These are phyloP conservation scores for Globisporangium cystogenes DNA, from an alignment of 352 stramenopile genomes.

Conservation along the genomic window DNA sequence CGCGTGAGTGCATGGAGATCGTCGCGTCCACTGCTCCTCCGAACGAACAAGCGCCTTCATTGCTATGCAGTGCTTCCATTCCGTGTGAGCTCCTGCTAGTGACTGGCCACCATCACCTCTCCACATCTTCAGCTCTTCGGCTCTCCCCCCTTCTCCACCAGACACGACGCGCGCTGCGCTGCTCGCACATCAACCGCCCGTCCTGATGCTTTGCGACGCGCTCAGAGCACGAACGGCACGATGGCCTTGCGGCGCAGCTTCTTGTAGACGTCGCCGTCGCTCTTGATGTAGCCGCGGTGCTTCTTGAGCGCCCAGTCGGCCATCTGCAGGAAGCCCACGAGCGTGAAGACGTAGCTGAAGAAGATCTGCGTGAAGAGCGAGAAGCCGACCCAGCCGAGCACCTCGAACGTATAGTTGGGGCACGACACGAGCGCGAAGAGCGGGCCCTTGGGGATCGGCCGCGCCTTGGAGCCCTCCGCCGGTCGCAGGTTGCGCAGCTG, in stretches of 20 bases:
- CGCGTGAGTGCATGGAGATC: slow-evolving; percentile 14
- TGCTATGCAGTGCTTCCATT: too few species aligned
- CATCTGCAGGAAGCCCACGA: slow-evolving; percentile 87
- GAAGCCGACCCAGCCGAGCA: slow-evolving; percentile 87
- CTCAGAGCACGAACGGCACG: slow-evolving; percentile 80
- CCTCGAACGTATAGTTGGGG: slow-evolving; percentile 90
- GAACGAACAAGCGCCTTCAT: too few species aligned
- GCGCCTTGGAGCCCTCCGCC: slow-evolving; percentile 65
- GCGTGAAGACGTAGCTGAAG: slow-evolving; percentile 81
- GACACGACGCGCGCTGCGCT: too few species aligned
- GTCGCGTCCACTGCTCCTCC: too few species aligned
- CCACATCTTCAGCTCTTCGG: too few species aligned
- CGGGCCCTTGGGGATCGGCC: slow-evolving; percentile 58
- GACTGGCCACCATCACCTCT: too few species aligned
- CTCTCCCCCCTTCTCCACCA: too few species aligned
- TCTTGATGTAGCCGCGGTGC: slow-evolving; percentile 85
- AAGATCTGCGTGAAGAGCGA: slow-evolving; percentile 82
- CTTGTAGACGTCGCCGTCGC: slow-evolving; percentile 84
- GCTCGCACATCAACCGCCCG: too few species aligned
- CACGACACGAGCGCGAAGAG: slow-evolving; percentile 86
- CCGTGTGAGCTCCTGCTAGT: too few species aligned
- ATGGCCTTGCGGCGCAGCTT: slow-evolving; percentile 83
- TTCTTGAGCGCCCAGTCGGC: slow-evolving; percentile 88
- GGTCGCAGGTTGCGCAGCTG: slow-evolving; percentile 78
- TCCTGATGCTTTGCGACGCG: too few species aligned